Evolutionary conservation across 345 rosid genomes (phyloP), one percentile per base, ranked within the genome.

Genomic region (Eucalyptus globulus): DNA sequence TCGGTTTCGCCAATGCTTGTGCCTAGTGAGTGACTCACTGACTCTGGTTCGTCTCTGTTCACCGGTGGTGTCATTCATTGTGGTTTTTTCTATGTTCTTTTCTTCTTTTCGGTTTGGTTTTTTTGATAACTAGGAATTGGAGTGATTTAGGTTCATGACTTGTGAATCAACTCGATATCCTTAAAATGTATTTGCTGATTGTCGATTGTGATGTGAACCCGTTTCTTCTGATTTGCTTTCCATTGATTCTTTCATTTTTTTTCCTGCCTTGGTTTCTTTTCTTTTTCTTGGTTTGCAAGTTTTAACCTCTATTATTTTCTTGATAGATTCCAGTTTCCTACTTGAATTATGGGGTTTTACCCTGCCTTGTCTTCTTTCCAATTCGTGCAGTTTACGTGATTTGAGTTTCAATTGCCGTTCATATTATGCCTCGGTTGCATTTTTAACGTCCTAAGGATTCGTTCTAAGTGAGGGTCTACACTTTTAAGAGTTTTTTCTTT

Each of bases 391-490:
- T 16, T 51, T 51, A 51, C 54, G 4, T 6, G 0, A 51, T 16
- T 51, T 6, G 21, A 51, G 54, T 51, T 51, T 2, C 21, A 16
- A 16, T 0, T 51, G 7, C 4, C 1, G 21, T 50, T 11, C 51
- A 49, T 49, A 49, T 0, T 5, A 51, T 16, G 54, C 54, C 54
- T 50, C 21, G 0, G 21, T 51, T 4, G 0, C 54, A 51, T 51
- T 50, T 50, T 51, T 6, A 50, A 6, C 0, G 53, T 50, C 53
- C 17, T 50, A 14, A 50, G 53, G 15, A 49, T 49, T 49, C 50
- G 0, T 14, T 14, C 50, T 1, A 2, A 5, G 15, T 49, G 6
- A 49, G 50, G 49, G 2, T 49, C 1, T 12, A 5, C 1, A 12
- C 49, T 49, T 49, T 4, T 49, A 49, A 49, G 49, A 14, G 51